Base-by-base conservation (phyloP, 106 monocot species). In the Dendrobium chrysotoxum region DNA sequence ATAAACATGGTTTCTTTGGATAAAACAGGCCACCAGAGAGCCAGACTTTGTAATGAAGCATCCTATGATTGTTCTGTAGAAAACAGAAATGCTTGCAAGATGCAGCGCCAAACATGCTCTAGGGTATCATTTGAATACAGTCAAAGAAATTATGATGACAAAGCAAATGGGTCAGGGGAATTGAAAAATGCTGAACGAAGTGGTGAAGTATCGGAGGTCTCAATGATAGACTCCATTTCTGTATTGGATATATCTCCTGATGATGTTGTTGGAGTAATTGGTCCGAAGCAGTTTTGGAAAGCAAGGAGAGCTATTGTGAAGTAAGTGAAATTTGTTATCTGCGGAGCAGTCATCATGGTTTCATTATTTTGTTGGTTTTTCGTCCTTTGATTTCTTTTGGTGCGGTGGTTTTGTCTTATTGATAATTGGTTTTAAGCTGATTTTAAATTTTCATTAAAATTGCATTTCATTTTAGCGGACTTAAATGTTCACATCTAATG, bases 221-320 rank as follows among this genome's bases (percentile, higher is more conserved):
- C 86, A 28, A 85, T 88, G 79, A 82, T 88, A 82, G 93, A 93
- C 20, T 90, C 83, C 65, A 46, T 85, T 53, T 81, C 84, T 47
- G 86, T 79, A 8, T 46, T 84, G 30, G 87, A 84, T 64, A 80
- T 94, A 78, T 92, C 90, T 81, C 97, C 94, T 78, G 92, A 98
- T 89, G 91, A 92, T 84, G 88, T 94, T 77, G 97, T 89, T 55
- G 88, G 84, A 71, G 79, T 89, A 46, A 94, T 98, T 80, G 97
- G 97, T 81, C 86, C 87, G 39, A 98, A 98, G 80, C 89, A 92
- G 64, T 98, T 98, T 73, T 94, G 94, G 94, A 98, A 98, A 83
- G 94, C 94, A 18, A 89, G 97, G 81, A 87, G 94, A 64, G 90
- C 92, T 40, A 94, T 98, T 80, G 79, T 91, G 75, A 92, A 94